Percentiles rank a stretch among this genome's conserved stretches.
Evolutionary conservation across 1,139 yeast species (phyloP).

Genomic region (Scheffersomyces quercinus): DNA sequence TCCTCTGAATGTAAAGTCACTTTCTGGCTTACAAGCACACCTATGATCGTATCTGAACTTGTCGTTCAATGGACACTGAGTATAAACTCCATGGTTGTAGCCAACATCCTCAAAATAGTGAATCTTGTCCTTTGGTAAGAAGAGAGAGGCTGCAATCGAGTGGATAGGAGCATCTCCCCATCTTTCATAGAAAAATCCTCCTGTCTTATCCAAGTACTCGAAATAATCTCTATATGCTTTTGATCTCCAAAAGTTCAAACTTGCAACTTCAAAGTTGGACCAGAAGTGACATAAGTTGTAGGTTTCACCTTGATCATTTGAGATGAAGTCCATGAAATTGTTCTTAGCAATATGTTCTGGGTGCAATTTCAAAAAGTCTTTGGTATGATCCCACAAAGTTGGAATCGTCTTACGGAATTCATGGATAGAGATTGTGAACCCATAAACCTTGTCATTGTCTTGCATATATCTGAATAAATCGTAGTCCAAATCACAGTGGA

Average conservation of each 20-base stretch:
- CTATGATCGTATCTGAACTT: slow-evolving; percentile 43
- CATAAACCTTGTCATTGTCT: slow-evolving; percentile 59
- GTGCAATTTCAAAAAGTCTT: slow-evolving; percentile 45
- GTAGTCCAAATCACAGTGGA: slow-evolving; percentile 63
- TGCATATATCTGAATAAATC: slow-evolving; percentile 67
- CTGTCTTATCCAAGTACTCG: slow-evolving; percentile 67
- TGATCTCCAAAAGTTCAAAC: slow-evolving; percentile 73
- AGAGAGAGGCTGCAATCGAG: slow-evolving; percentile 76
- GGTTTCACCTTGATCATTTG: slow-evolving; percentile 60
- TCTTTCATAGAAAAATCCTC: slow-evolving; percentile 90
- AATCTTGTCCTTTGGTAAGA: slow-evolving; percentile 62
- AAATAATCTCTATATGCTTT: slow-evolving; percentile 69
- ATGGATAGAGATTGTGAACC: slow-evolving; percentile 65
- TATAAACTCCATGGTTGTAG: slow-evolving; percentile 69
- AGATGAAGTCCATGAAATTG: slow-evolving; percentile 52
- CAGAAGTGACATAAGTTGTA: slow-evolving; percentile 89
- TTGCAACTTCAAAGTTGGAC: slow-evolving; percentile 89
- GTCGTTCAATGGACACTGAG: slow-evolving; percentile 56
- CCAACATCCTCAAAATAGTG: slow-evolving; percentile 85
- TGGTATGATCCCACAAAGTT: slow-evolving; percentile 58
- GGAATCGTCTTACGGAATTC: slow-evolving; percentile 61
- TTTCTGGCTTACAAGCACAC: slow-evolving; percentile 52
- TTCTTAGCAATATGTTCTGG: slow-evolving; percentile 49
- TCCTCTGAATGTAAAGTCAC: slow-evolving; percentile 55
- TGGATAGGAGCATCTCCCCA: slow-evolving; percentile 98